Percentiles rank a stretch among this genome's conserved stretches.
phyloP scores from a whole-genome alignment of 345 rosid species.

The Laguncularia racemosa region DNA sequence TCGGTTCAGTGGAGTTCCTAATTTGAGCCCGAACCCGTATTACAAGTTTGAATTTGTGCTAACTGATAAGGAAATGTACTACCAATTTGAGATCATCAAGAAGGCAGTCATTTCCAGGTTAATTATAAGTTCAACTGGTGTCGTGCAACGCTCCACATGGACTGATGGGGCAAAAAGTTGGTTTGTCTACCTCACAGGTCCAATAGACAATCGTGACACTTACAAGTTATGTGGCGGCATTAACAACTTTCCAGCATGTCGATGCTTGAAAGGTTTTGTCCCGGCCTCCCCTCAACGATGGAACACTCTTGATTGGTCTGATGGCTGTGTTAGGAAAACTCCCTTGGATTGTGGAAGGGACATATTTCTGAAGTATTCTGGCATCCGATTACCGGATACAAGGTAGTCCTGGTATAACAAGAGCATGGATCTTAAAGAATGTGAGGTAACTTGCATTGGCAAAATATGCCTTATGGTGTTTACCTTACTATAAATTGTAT shows the following conservation, averaged over 20 bases:
- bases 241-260: constrained; percentile 4
- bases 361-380: not conserved
- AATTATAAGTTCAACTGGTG: constrained; percentile 12
- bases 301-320: not conserved
- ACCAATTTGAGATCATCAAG: constrained; percentile 10
- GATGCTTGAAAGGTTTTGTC: not conserved
- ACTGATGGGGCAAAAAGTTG: constrained; percentile 16
- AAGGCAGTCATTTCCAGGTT: constrained; percentile 15
- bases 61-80: constrained; percentile 18
- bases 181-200: constrained; percentile 17
- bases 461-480: too few species aligned
- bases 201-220: constrained; percentile 28
- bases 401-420: not conserved
- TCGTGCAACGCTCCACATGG: constrained; percentile 19
- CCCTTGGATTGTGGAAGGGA: not conserved
- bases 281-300: not conserved
- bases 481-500: too few species aligned
- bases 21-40: constrained; percentile 14
- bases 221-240: constrained; percentile 21
- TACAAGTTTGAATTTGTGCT: constrained; percentile 16
- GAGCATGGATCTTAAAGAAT: not conserved
- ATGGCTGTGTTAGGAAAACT: not conserved
- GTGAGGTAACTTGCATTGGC: not conserved
- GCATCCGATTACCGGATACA: not conserved
- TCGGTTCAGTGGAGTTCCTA: constrained; percentile 24